These are phyloP conservation scores for Pneumocystis wakefieldiae DNA, from an alignment of 1,139 yeast species.

Conservation along the genomic window DNA sequence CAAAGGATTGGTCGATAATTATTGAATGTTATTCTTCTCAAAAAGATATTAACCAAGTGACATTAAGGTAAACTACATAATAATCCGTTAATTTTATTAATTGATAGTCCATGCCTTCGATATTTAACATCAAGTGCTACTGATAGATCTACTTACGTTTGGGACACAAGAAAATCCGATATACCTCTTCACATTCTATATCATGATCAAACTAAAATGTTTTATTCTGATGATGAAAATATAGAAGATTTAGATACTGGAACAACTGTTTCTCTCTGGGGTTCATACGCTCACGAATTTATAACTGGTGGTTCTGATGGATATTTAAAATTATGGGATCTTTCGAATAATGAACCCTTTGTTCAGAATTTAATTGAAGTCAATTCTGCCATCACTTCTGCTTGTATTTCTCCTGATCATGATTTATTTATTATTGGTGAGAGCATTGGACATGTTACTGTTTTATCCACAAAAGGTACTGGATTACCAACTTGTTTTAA, in stretches of 20 bases:
- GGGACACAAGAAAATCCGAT: constrained; percentile 4
- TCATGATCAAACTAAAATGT: constrained; percentile 6
- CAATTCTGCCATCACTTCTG: constrained; percentile 5
- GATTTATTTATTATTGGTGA: constrained; percentile 2
- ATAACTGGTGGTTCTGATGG: constrained; percentile 10
- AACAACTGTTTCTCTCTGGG: constrained; percentile 5
- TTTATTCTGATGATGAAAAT: constrained; percentile 2
- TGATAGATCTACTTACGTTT: constrained; percentile 4
- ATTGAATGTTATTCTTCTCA: constrained; percentile 5
- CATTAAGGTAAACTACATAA: neutral
- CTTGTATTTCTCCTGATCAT: constrained; percentile 4
- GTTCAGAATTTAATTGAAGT: constrained; percentile 3
- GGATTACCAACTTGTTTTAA: neutral
- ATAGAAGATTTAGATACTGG: constrained; percentile 8
- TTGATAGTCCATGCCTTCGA: constrained; percentile 1
- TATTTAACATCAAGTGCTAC: constrained; percentile 9
- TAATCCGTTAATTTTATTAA: neutral
- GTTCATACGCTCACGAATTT: neutral
- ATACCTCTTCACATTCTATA: constrained; percentile 2
- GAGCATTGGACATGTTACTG: constrained; percentile 2
- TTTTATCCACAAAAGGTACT: neutral
- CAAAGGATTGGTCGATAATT: neutral
- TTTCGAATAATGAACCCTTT: constrained; percentile 1
- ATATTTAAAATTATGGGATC: constrained; percentile 5
- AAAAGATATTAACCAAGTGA: constrained; percentile 5